Evolutionary conservation across 2,329 filamentous ascomycete species (phyloP).

Genomic region (Nemania serpens): DNA sequence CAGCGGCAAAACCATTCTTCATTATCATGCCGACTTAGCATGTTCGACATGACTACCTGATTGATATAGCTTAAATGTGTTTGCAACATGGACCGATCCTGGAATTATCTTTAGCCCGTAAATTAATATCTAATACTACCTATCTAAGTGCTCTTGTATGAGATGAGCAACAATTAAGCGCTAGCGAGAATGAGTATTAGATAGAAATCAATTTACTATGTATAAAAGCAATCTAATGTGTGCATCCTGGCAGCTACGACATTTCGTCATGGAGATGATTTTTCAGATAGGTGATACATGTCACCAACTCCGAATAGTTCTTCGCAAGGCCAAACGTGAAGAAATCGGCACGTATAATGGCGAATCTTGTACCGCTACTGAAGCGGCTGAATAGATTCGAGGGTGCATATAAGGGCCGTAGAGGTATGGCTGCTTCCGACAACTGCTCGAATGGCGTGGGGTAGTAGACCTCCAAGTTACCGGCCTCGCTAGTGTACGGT

Average conservation of each 20-base stretch:
- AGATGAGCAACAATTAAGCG: not conserved
- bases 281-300: slow-evolving; percentile 18
- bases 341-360: slow-evolving; percentile 33
- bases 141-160: too few species aligned
- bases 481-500: not conserved
- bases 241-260: not conserved
- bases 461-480: slow-evolving; percentile 22
- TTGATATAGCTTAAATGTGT: too few species aligned
- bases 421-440: not conserved
- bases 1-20: too few species aligned
- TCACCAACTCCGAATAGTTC: slow-evolving; percentile 14
- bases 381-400: slow-evolving; percentile 30
- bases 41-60: too few species aligned
- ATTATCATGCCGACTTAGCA: too few species aligned
- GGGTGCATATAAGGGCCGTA: slow-evolving; percentile 21
- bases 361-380: slow-evolving; percentile 26
- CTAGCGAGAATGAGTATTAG: not conserved
- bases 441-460: slow-evolving; percentile 23
- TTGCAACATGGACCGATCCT: too few species aligned
- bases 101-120: too few species aligned
- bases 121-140: too few species aligned
- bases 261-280: not conserved
- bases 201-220: not conserved
- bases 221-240: not conserved
- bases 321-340: slow-evolving; percentile 33